Evolutionary conservation across 2,329 filamentous ascomycete genomes (phyloP), one percentile per base, ranked within the genome.

Genomic region (Colletotrichum destructivum): DNA sequence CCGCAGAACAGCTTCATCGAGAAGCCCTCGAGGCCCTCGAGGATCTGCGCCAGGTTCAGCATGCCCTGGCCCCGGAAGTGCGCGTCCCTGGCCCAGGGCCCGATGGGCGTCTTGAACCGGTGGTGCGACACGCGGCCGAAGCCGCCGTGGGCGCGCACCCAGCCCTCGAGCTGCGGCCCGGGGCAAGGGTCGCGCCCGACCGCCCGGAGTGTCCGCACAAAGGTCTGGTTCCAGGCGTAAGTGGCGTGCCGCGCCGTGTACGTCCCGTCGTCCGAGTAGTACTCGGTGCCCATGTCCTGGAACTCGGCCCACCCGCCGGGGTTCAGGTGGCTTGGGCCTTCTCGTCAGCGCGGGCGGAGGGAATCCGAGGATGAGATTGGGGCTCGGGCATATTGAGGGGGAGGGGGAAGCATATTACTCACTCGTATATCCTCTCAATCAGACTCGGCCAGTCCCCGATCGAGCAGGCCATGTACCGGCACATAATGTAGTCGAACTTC

Each of bases 71-170:
- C 73, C 21, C 77, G 76, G 57, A 51, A 65, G 31, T 74, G 74
- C 11, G 68, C 69, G 18, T 77, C 75, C 12, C 66, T 70, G 2
- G 76, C 62, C 77, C 75, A 86, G 11, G 75, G 74, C 0, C 81
- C 82, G 7, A 83, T 75, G 0, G 83, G 82, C 49, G 80, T 76
- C 72, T 81, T 82, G 67, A 79, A 81, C 1, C 75, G 44, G 3
- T 75, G 74, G 63, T 82, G 78, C 9, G 9, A 35, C 31, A 35
- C 31, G 1, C 9, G 31, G 8, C 1, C 31, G 31, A 35, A 35
- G 31, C 31, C 31, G 9, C 31, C 31, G 31, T 35, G 31, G 9
- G 31, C 31, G 31, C 31, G 31, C 31, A 35, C 31, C 81, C 80
- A 82, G 13, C 59, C 72, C 70, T 81, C 77, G 61, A 9, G 73